These are phyloP conservation scores for Penicillium thymicola DNA, from an alignment of 2,329 filamentous ascomycete species.

Conservation along the genomic window DNA sequence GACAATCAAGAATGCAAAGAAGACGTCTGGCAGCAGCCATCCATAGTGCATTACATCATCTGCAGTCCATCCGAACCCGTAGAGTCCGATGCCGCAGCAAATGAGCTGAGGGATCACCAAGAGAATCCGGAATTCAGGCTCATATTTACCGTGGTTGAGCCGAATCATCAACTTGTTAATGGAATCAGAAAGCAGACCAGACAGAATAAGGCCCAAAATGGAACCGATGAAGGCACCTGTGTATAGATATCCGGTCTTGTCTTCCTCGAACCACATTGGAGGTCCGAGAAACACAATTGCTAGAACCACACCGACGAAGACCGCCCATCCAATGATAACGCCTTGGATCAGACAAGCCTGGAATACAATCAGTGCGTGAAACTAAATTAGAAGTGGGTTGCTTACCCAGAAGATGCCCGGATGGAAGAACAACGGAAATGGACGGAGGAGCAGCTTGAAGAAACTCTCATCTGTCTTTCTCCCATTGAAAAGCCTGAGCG, in stretches of 20 bases:
- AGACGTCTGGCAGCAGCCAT: constrained; percentile 73
- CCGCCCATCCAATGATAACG: constrained; percentile 89
- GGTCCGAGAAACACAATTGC: constrained; percentile 78
- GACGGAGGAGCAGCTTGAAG: constrained; percentile 62
- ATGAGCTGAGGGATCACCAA: constrained; percentile 80
- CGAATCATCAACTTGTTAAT: constrained; percentile 68
- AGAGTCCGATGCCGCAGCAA: constrained; percentile 73
- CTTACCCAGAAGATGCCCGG: constrained; percentile 75
- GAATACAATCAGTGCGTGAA: constrained; percentile 7
- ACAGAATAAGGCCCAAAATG: constrained; percentile 70
- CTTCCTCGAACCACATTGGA: constrained; percentile 76
- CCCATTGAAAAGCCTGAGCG: constrained; percentile 71
- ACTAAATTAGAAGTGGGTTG: constrained; percentile 25
- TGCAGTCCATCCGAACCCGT: constrained; percentile 76
- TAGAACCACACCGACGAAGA: constrained; percentile 82
- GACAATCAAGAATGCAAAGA: constrained; percentile 78
- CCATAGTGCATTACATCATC: constrained; percentile 60
- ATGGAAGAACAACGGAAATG: constrained; percentile 78
- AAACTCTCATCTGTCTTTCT: constrained; percentile 77
- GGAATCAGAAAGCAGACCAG: constrained; percentile 70
- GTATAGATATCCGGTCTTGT: constrained; percentile 82
- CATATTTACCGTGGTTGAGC: constrained; percentile 76
- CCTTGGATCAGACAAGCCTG: constrained; percentile 73
- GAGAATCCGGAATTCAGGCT: constrained; percentile 84
- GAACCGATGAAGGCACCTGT: constrained; percentile 82